Percentiles rank a stretch among this genome's conserved stretches.
Conservation (phyloP, 345 rosid species). For the Populus ilicifolia region DNA sequence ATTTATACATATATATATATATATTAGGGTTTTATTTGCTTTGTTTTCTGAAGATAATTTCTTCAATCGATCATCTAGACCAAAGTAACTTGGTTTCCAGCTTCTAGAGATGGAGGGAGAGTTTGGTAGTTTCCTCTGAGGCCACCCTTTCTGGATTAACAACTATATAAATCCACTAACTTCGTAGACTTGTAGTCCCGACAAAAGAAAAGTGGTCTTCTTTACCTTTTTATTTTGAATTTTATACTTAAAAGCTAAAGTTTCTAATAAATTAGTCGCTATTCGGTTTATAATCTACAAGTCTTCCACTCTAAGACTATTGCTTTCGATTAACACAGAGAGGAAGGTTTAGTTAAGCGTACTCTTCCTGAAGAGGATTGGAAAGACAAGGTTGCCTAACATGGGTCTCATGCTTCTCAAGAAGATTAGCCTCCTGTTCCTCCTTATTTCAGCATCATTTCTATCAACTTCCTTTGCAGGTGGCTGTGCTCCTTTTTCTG, state of each 20-base stretch:
- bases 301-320: neutral
- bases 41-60: too few relatives aligned
- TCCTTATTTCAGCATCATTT: constrained; percentile 44
- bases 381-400: constrained; percentile 3
- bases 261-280: constrained; percentile 20
- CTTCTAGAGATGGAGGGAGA: constrained; percentile 9
- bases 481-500: constrained; percentile 7
- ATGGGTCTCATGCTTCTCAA: constrained; percentile 36
- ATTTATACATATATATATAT: neutral
- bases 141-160: constrained; percentile 11
- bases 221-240: constrained; percentile 37
- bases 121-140: constrained; percentile 22
- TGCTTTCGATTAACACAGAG: neutral
- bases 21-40: too few relatives aligned
- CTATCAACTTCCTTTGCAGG: constrained; percentile 49
- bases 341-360: constrained; percentile 20
- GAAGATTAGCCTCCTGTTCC: constrained; percentile 44
- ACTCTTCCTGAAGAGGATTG: constrained; percentile 10
- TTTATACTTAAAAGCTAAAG: constrained; percentile 25
- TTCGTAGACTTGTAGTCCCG: constrained; percentile 43
- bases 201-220: constrained; percentile 57
- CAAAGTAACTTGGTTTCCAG: neutral
- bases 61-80: neutral
- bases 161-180: constrained; percentile 44
- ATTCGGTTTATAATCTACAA: constrained; percentile 10